Percentiles rank a stretch among this genome's conserved stretches.
Evolutionary conservation across 2,329 filamentous ascomycete species (phyloP).

Genomic region (Saccharata proteae): DNA sequence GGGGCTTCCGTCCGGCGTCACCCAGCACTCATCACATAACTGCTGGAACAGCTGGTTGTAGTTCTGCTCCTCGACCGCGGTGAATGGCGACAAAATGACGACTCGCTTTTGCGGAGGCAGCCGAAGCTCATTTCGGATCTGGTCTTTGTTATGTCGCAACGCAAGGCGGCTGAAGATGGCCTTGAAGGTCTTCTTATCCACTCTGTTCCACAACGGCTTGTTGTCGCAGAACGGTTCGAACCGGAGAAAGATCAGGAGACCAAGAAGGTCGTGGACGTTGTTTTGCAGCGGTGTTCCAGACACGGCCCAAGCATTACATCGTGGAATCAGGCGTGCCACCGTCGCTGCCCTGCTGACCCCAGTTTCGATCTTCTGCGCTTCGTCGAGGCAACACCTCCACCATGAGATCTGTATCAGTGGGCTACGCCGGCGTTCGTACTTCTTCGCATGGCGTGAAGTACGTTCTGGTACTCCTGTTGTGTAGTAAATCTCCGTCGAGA

Average conservation of each 20-base stretch:
- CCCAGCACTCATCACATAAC: conserved; percentile 58
- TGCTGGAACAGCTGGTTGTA: conserved; percentile 65
- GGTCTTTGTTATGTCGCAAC: conserved; percentile 74
- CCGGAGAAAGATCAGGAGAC: conserved; percentile 67
- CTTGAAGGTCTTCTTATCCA: conserved; percentile 57
- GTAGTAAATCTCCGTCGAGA: conserved; percentile 73
- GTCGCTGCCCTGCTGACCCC: conserved; percentile 73
- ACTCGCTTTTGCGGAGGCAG: conserved; percentile 76
- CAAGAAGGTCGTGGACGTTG: conserved; percentile 65
- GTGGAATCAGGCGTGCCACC: conserved; percentile 67
- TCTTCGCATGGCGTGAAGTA: conserved; percentile 50
- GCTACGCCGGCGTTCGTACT: conserved; percentile 53
- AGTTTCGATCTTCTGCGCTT: conserved; percentile 88
- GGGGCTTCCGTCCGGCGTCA: conserved; percentile 54
- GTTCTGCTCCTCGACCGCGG: conserved; percentile 79
- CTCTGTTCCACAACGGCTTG: conserved; percentile 52
- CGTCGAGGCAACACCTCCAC: conserved; percentile 68
- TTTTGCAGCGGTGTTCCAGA: conserved; percentile 83
- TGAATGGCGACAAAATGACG: conserved; percentile 83
- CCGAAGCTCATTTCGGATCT: conserved; percentile 63
- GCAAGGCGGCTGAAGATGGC: conserved; percentile 60
- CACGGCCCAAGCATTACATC: conserved; percentile 82
- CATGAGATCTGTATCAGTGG: conserved; percentile 71
- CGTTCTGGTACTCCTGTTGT: conserved; percentile 59
- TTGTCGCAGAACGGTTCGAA: conserved; percentile 64